A percentile compares a stretch with the other conserved stretches of the same genome.
phyloP scores from a whole-genome alignment of 768 basidiomycete genomes.

The Mycena albidolilacea region DNA sequence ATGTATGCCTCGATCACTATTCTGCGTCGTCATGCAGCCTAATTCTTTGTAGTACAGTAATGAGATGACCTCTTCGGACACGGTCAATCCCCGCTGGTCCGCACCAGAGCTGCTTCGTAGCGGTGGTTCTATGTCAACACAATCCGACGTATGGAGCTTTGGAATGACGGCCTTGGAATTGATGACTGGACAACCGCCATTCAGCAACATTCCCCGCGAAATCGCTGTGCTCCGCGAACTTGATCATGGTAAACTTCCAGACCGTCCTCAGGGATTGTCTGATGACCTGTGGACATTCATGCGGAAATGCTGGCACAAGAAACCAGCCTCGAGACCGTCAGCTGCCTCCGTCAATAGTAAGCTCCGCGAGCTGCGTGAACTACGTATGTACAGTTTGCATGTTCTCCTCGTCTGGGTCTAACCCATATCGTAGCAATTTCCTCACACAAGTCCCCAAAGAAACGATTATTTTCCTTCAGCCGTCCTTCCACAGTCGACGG shows the following conservation, averaged over 20 bases:
- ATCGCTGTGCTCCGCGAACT: conserved; percentile 54
- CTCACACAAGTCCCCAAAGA: conserved; percentile 14
- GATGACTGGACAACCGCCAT: conserved; percentile 60
- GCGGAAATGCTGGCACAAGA: conserved; percentile 58
- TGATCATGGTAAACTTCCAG: conserved; percentile 53
- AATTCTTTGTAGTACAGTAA: not conserved
- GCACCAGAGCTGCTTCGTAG: conserved; percentile 58
- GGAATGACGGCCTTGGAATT: conserved; percentile 64
- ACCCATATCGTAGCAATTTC: not conserved
- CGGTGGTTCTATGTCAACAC: conserved; percentile 48
- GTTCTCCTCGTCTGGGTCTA: not conserved
- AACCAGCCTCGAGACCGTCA: conserved; percentile 56
- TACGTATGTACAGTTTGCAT: conserved; percentile 18
- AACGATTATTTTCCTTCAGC: conserved; percentile 33
- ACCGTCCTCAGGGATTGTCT: conserved; percentile 54
- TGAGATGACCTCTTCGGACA: not conserved
- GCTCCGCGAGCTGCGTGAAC: conserved; percentile 41
- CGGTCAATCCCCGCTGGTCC: conserved; percentile 54
- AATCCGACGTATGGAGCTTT: conserved; percentile 66
- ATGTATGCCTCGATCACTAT: conserved; percentile 43
- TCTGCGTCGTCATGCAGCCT: not conserved
- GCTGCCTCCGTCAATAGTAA: conserved; percentile 51
- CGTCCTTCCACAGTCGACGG: conserved; percentile 40
- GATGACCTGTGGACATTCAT: conserved; percentile 62
- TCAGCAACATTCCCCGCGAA: conserved; percentile 49